A percentile compares a stretch with the other conserved stretches of the same genome.
phyloP scores from a whole-genome alignment of 139 green algal species.

The Mychonastes homosphaera region DNA sequence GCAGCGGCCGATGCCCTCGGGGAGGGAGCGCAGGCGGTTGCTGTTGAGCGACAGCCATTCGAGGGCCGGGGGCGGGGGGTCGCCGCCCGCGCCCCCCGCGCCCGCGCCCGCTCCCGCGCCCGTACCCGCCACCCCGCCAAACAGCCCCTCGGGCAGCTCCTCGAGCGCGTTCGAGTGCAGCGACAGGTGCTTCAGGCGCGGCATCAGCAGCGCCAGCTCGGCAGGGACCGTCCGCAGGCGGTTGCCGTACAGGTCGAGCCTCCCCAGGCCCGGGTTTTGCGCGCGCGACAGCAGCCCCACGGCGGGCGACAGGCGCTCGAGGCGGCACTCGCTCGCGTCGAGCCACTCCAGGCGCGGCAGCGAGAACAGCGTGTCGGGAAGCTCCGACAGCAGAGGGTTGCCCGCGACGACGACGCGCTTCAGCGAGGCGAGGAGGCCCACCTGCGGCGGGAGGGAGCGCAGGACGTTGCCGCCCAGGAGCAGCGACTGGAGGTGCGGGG shows the following conservation, averaged over 20 bases:
- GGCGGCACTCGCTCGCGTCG: neutral
- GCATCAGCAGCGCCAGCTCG: conserved; percentile 30
- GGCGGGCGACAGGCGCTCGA: neutral
- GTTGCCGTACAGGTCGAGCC: conserved; percentile 37
- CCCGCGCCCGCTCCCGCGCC: no score
- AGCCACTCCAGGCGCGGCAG: conserved; percentile 30
- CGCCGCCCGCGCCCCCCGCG: no score
- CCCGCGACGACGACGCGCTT: conserved; percentile 13
- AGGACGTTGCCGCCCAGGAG: conserved; percentile 21
- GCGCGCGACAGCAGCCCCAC: neutral
- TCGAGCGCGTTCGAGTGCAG: conserved; percentile 32
- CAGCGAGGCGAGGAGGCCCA: conserved; percentile 3
- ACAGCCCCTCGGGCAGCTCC: conserved; percentile 26
- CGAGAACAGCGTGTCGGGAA: conserved; percentile 19
- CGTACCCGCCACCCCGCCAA: conserved; percentile 9
- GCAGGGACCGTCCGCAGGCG: neutral
- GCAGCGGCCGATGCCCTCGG: conserved; percentile 22
- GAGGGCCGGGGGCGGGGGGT: no score
- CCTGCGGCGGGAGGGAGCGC: neutral
- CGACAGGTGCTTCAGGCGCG: conserved; percentile 20
- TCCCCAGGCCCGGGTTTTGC: conserved; percentile 8
- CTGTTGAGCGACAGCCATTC: conserved; percentile 30
- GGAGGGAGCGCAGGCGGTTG: conserved; percentile 24
- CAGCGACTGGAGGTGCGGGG: no score
- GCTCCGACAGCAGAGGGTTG: conserved; percentile 4